Conservation (phyloP, 768 basidiomycete genomes). For the Suillus decipiens region DNA sequence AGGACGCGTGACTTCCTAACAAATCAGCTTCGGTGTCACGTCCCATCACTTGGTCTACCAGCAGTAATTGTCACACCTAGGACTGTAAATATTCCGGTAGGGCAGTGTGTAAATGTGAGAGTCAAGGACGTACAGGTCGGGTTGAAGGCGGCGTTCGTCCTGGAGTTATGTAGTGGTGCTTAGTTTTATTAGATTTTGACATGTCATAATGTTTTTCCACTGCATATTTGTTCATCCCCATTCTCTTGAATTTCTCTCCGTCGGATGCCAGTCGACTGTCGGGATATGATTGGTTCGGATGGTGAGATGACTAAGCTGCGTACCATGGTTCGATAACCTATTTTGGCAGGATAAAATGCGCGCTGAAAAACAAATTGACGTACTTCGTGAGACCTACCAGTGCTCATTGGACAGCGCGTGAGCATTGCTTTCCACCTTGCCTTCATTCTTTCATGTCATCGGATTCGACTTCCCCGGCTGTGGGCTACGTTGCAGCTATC, state of each 20-base stretch:
- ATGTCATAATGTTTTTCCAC: not conserved
- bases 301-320: slow-evolving; percentile 26
- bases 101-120: slow-evolving; percentile 28
- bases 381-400: slow-evolving; percentile 9
- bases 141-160: slow-evolving; percentile 4
- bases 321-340: slow-evolving; percentile 14
- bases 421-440: slow-evolving; percentile 8
- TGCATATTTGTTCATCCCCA: not conserved
- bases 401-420: not conserved
- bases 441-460: slow-evolving; percentile 26
- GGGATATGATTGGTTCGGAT: slow-evolving; percentile 12
- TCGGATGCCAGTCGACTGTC: slow-evolving; percentile 2
- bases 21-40: slow-evolving; percentile 24
- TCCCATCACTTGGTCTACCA: slow-evolving; percentile 28
- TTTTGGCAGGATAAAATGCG: slow-evolving; percentile 6
- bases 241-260: slow-evolving; percentile 6
- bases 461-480: slow-evolving; percentile 21
- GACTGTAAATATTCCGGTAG: slow-evolving; percentile 21
- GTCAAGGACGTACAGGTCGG: slow-evolving; percentile 33
- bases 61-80: slow-evolving; percentile 19
- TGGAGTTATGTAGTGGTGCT: slow-evolving; percentile 5
- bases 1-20: slow-evolving; percentile 6
- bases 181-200: not conserved
- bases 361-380: slow-evolving; percentile 11
- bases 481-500: slow-evolving; percentile 27